Conservation (phyloP, 352 stramenopile genomes). For the Pythium aquatile region DNA sequence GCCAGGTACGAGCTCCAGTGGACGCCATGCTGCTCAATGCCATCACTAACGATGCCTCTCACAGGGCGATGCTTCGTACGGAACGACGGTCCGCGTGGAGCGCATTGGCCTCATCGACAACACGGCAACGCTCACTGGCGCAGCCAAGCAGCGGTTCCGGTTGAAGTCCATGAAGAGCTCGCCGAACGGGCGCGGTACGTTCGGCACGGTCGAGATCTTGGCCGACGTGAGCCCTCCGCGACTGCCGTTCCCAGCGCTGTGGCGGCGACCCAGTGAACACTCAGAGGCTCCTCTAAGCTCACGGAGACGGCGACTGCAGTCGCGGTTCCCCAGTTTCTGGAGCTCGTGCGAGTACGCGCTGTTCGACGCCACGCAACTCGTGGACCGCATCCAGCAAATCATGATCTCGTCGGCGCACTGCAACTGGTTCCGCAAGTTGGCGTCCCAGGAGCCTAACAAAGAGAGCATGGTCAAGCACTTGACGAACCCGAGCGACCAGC, state of each 20-base stretch:
- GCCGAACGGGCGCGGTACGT: conserved; percentile 13
- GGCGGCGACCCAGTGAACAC: background rate
- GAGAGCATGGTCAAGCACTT: conserved; percentile 24
- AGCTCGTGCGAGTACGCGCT: conserved; percentile 39
- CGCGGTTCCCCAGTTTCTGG: conserved; percentile 56
- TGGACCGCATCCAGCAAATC: conserved; percentile 63
- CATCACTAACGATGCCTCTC: too few relatives aligned
- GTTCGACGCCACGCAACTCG: conserved; percentile 60
- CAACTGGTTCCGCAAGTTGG: conserved; percentile 52
- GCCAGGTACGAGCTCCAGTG: conserved; percentile 32
- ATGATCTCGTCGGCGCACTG: conserved; percentile 71
- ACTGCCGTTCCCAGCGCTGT: conserved; percentile 38
- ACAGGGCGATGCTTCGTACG: conserved; percentile 43
- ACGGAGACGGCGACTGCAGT: background rate
- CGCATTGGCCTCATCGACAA: conserved; percentile 47
- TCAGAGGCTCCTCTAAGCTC: background rate
- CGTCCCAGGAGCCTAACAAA: conserved; percentile 19
- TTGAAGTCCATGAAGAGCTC: conserved; percentile 33
- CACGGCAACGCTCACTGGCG: conserved; percentile 50
- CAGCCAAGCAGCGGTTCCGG: conserved; percentile 68
- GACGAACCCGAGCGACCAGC: conserved; percentile 34
- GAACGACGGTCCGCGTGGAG: conserved; percentile 71
- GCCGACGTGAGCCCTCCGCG: conserved; percentile 37
- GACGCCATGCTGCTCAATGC: background rate
- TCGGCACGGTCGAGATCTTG: conserved; percentile 65